Evolutionary conservation across 805 yeast genomes (phyloP), one percentile per base, ranked within the genome.

Genomic region (Candida yuanshanica): DNA sequence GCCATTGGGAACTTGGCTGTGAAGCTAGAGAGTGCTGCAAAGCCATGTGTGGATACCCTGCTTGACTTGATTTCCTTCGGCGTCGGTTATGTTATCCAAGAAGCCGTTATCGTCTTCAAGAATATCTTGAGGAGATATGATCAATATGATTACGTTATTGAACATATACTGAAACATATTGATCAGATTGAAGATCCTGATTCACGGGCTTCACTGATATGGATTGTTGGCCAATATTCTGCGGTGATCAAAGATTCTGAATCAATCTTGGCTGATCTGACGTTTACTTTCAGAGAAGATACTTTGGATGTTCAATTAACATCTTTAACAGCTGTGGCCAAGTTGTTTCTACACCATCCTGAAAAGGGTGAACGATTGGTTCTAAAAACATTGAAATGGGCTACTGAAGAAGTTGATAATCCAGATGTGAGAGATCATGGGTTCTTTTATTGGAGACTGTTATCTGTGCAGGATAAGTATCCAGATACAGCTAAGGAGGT

Each of bases 371-470:
- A 83, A 50, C 54, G 64, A 2, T 53, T 82, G 11, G 76, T 88
- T 3, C 64, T 86, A 27, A 67, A 69, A 25, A 66, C 83, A 0
- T 63, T 89, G 41, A 79, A 79, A 52, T 60, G 68, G 58, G 83
- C 89, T 7, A 83, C 95, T 0, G 93, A 87, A 49, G 83, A 79
- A 11, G 66, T 71, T 2, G 80, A 81, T 46, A 81, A 87, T 51
- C 96, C 96, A 0, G 98, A 91, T 62, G 62, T 89, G 10, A 71
- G 97, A 46, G 95, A 87, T 49, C 65, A 96, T 31, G 96, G 91
- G 0, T 82, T 69, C 54, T 79, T 87, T 63, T 90, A 91, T 63
- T 83, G 95, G 93, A 70, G 95, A 43, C 62, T 90, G 22, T 62
- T 90, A 7, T 77, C 93, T 1, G 46, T 70, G 7, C 68, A 66